phyloP scores from a whole-genome alignment of 2,329 filamentous ascomycete genomes.

The Gyromitra esculenta region DNA sequence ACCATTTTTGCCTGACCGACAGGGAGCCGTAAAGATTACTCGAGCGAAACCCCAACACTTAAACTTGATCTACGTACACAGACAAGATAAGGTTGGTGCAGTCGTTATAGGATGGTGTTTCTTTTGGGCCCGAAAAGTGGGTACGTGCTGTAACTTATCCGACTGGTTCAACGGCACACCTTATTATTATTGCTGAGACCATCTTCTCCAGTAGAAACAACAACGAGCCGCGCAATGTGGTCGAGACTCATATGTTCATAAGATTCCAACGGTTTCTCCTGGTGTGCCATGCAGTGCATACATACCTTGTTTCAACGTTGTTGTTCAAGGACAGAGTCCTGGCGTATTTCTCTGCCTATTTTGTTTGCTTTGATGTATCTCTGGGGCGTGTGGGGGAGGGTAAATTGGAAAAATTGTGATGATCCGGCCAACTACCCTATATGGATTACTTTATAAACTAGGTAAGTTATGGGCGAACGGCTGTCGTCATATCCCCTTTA shows the following conservation, averaged over 20 bases:
- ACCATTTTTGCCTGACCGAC: background rate
- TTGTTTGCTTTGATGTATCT: background rate
- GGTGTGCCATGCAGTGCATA: background rate
- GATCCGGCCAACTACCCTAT: background rate
- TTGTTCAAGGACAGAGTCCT: background rate
- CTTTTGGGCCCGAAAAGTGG: background rate
- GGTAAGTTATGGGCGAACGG: background rate
- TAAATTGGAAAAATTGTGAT: background rate
- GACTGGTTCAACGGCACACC: background rate
- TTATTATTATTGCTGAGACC: background rate
- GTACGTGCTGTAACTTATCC: background rate
- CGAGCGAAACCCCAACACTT: background rate
- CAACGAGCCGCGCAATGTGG: background rate
- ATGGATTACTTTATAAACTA: background rate
- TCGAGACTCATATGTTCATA: background rate
- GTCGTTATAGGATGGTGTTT: background rate
- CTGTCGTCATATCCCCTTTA: background rate
- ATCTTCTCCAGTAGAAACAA: background rate
- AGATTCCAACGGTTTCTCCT: background rate
- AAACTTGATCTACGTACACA: background rate
- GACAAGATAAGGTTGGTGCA: background rate
- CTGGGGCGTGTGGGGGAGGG: background rate
- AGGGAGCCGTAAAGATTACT: background rate
- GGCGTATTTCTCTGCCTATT: background rate
- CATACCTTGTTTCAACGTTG: background rate